These are phyloP conservation scores for Coniochaeta hoffmannii DNA, from an alignment of 2,329 filamentous ascomycete genomes.

Conservation along the genomic window DNA sequence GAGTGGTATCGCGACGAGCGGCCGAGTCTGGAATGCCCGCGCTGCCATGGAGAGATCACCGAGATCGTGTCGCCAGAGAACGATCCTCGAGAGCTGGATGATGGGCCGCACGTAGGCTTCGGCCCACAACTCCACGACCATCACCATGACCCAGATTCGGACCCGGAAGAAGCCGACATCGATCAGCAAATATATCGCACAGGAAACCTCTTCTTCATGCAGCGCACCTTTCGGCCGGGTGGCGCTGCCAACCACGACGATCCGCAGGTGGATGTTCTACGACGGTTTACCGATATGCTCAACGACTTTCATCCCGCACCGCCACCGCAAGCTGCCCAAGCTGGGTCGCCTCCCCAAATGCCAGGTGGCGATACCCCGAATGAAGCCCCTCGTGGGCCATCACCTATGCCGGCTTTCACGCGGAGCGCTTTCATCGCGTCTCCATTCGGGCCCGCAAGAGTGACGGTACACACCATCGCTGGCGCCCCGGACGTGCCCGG, in stretches of 20 bases:
- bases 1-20: slow-evolving; percentile 74
- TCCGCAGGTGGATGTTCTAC: slow-evolving; percentile 22
- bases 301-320: slow-evolving; percentile 22
- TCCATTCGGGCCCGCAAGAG: slow-evolving; percentile 32
- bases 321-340: slow-evolving; percentile 7
- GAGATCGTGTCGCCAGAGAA: slow-evolving; percentile 68
- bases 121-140: slow-evolving; percentile 6
- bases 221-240: slow-evolving; percentile 19
- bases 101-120: slow-evolving; percentile 4
- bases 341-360: background rate
- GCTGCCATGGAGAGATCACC: slow-evolving; percentile 70
- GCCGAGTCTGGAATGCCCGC: slow-evolving; percentile 59
- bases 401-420: background rate
- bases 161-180: slow-evolving; percentile 53
- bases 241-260: slow-evolving; percentile 16
- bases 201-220: slow-evolving; percentile 34
- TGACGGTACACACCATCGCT: slow-evolving; percentile 37
- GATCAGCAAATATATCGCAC: slow-evolving; percentile 38
- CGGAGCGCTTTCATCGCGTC: background rate
- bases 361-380: background rate
- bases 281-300: slow-evolving; percentile 37
- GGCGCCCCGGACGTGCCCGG: slow-evolving; percentile 15
- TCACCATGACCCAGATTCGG: slow-evolving; percentile 33
- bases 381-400: slow-evolving; percentile 3
- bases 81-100: slow-evolving; percentile 47